These are phyloP conservation scores for Nevesoporus exiguus DNA, from an alignment of 768 basidiomycete genomes.

Conservation along the genomic window DNA sequence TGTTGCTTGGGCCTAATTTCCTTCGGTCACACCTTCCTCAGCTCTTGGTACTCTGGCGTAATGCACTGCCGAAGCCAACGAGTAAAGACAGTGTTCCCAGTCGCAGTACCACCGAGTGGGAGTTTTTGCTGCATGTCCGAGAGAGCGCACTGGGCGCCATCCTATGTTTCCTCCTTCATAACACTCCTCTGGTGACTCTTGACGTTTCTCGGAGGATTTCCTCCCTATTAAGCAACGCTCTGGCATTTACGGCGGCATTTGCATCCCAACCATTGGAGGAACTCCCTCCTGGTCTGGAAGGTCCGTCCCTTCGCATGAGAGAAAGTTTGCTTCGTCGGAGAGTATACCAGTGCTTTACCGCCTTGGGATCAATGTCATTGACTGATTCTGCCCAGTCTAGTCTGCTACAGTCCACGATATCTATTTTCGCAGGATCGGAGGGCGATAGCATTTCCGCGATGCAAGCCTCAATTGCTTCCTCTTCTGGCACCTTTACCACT, in stretches of 20 bases:
- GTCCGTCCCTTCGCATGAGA: slow-evolving; percentile 64
- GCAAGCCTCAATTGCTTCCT: slow-evolving; percentile 89
- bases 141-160: slow-evolving; percentile 90
- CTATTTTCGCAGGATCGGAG: slow-evolving; percentile 84
- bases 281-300: slow-evolving; percentile 36
- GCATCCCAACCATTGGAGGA: slow-evolving; percentile 69
- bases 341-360: slow-evolving; percentile 85
- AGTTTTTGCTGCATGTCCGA: slow-evolving; percentile 85
- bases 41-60: slow-evolving; percentile 93
- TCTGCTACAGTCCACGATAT: slow-evolving; percentile 76
- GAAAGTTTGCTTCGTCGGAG: slow-evolving; percentile 83
- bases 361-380: slow-evolving; percentile 73
- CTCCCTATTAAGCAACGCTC: slow-evolving; percentile 81
- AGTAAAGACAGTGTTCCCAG: slow-evolving; percentile 73
- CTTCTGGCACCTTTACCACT: slow-evolving; percentile 74
- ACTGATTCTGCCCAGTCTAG: slow-evolving; percentile 79
- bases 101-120: slow-evolving; percentile 77
- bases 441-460: slow-evolving; percentile 78
- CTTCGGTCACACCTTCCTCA: slow-evolving; percentile 92
- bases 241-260: slow-evolving; percentile 88
- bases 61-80: slow-evolving; percentile 92
- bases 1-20: slow-evolving; percentile 91
- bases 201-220: slow-evolving; percentile 90
- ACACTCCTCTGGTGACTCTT: slow-evolving; percentile 75
- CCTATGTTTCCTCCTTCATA: slow-evolving; percentile 82